Conservation (phyloP, 108 stramenopile species). For the Nitzschia sp. region DNA sequence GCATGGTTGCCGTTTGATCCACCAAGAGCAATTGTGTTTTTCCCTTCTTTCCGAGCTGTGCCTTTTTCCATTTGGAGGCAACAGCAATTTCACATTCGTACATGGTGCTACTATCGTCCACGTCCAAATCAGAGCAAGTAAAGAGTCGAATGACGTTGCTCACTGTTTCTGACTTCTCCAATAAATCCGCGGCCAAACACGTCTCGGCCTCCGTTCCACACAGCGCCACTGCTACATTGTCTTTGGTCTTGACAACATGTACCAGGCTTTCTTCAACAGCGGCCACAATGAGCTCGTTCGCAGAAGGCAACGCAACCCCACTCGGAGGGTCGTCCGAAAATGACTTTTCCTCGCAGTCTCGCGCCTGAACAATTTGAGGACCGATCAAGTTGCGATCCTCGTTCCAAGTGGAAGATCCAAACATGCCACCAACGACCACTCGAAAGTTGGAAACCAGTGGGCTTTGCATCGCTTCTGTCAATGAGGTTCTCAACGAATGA, state of each 20-base stretch:
- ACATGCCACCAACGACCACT: slow-evolving; percentile 82
- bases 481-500: slow-evolving; percentile 21
- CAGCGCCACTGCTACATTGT: slow-evolving; percentile 11
- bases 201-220: slow-evolving; percentile 23
- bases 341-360: background rate
- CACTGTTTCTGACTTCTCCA: background rate
- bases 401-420: slow-evolving; percentile 77
- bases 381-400: slow-evolving; percentile 50
- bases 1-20: slow-evolving; percentile 18
- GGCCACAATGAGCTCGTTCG: background rate
- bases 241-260: background rate
- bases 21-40: slow-evolving; percentile 17
- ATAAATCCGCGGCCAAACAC: slow-evolving; percentile 15
- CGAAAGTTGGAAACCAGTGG: slow-evolving; percentile 48
- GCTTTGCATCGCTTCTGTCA: slow-evolving; percentile 36
- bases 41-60: background rate
- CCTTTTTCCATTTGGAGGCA: background rate
- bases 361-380: background rate
- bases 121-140: slow-evolving; percentile 33
- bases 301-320: background rate
- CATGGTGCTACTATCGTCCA: slow-evolving; percentile 10
- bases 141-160: slow-evolving; percentile 15
- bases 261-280: background rate
- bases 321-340: background rate
- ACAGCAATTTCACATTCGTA: slow-evolving; percentile 30